These are phyloP conservation scores for Heimioporus sp. DNA, from an alignment of 768 basidiomycete genomes.

Conservation along the genomic window DNA sequence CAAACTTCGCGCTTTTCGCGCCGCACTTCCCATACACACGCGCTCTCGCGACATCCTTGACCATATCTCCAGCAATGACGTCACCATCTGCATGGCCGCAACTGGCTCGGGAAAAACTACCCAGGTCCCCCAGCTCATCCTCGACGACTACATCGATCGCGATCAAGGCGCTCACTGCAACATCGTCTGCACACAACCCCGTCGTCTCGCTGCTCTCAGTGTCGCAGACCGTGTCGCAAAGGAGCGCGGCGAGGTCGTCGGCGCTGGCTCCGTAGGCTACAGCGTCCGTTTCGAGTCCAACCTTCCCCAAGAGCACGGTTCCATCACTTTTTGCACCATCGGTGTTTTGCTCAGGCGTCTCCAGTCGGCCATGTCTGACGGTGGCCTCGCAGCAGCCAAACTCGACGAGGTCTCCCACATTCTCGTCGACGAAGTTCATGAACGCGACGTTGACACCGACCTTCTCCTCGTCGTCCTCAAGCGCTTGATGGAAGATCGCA, in stretches of 20 bases:
- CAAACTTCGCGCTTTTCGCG: conserved; percentile 65
- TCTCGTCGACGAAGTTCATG: conserved; percentile 94
- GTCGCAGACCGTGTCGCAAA: conserved; percentile 89
- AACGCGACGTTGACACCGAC: conserved; percentile 93
- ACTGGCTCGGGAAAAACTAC: conserved; percentile 95
- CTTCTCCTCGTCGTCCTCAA: conserved; percentile 87
- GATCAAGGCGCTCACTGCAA: conserved; percentile 87
- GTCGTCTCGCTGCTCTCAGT: conserved; percentile 87
- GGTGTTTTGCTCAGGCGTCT: conserved; percentile 87
- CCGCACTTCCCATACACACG: conserved; percentile 71
- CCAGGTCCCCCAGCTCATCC: conserved; percentile 88
- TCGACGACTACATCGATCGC: conserved; percentile 76
- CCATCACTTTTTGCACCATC: conserved; percentile 90
- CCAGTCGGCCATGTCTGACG: conserved; percentile 65
- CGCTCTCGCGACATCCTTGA: conserved; percentile 63
- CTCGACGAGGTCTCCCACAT: conserved; percentile 87
- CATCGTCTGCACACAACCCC: conserved; percentile 90
- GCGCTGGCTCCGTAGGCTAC: conserved; percentile 74
- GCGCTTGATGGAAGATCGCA: conserved; percentile 73
- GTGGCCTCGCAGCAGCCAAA: conserved; percentile 29
- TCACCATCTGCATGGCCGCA: conserved; percentile 86
- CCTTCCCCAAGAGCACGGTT: conserved; percentile 75
- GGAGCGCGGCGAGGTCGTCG: conserved; percentile 75
- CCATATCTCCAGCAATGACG: conserved; percentile 73
- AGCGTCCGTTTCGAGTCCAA: conserved; percentile 89